Evolutionary conservation across 345 rosid species (phyloP).

Genomic region (Hirschfeldia incana): DNA sequence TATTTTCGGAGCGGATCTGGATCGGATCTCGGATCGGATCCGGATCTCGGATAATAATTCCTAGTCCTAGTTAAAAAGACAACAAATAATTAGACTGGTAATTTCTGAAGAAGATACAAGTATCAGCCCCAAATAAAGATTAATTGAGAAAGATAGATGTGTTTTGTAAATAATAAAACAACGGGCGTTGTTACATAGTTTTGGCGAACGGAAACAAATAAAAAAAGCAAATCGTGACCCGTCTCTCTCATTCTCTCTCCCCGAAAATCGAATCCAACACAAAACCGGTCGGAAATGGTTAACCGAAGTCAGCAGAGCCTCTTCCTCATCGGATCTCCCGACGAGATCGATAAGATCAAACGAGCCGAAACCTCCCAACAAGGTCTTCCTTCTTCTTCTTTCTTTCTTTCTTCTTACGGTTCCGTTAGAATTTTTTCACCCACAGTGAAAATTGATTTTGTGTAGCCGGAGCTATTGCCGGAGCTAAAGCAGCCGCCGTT

Average conservation of each 20-base stretch:
- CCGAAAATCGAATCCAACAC: neutral
- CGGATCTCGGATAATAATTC: no score
- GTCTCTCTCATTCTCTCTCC: constrained; percentile 20
- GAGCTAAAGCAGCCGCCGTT: constrained; percentile 82
- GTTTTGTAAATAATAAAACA: no score
- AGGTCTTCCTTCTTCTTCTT: constrained; percentile 32
- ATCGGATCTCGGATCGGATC: no score
- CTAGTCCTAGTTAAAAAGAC: no score
- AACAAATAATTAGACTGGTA: no score
- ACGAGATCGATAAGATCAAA: constrained; percentile 33
- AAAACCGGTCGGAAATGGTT: constrained; percentile 19
- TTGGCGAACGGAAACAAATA: neutral
- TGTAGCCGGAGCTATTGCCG: constrained; percentile 80
- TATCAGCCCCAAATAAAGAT: no score
- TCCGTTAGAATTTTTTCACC: neutral
- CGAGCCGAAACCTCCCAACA: constrained; percentile 32
- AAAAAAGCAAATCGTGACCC: constrained; percentile 28
- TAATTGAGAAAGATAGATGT: no score
- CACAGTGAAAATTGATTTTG: neutral
- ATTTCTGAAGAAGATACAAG: no score
- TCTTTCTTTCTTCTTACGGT: neutral
- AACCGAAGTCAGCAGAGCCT: constrained; percentile 26
- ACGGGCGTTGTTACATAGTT: neutral
- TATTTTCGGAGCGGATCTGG: no score
- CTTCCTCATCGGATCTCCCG: constrained; percentile 35